phyloP scores from a whole-genome alignment of 1,284 basidiomycete genomes.

The Ustanciosporium gigantosporum region DNA sequence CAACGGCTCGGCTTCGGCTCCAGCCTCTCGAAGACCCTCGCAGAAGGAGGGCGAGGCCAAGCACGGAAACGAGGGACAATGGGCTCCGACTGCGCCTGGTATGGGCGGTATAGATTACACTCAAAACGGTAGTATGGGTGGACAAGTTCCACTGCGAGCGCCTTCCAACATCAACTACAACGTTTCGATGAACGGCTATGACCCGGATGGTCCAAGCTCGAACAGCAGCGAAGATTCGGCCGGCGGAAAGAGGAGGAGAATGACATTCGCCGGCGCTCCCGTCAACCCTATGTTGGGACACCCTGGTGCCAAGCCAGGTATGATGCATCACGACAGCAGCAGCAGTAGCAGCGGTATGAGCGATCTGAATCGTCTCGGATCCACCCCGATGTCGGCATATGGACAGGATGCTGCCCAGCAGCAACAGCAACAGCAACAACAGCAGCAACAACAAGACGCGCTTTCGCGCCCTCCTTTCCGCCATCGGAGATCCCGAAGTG shows the following conservation, averaged over 20 bases:
- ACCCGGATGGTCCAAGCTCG: slow-evolving; percentile 17
- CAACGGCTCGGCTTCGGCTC: slow-evolving; percentile 21
- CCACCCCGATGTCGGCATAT: too few relatives aligned
- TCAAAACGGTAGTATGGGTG: background rate
- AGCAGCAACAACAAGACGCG: background rate
- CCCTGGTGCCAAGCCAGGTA: slow-evolving; percentile 6
- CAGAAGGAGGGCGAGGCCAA: slow-evolving; percentile 12
- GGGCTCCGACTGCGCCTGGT: slow-evolving; percentile 10
- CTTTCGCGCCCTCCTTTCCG: slow-evolving; percentile 24
- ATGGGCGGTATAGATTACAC: background rate
- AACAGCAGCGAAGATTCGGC: slow-evolving; percentile 26
- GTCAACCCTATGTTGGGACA: slow-evolving; percentile 11
- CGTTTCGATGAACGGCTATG: slow-evolving; percentile 19
- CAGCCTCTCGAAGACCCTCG: slow-evolving; percentile 17
- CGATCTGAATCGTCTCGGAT: background rate
- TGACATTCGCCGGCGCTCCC: slow-evolving; percentile 32
- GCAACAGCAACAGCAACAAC: slow-evolving; percentile 1
- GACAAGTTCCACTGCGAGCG: slow-evolving; percentile 12
- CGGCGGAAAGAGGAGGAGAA: slow-evolving; percentile 30
- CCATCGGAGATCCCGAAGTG: slow-evolving; percentile 25
- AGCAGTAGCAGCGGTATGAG: slow-evolving; percentile 7
- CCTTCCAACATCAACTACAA: slow-evolving; percentile 12
- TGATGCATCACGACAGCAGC: slow-evolving; percentile 27
- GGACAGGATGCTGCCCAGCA: too few relatives aligned
- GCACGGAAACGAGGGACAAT: background rate